phyloP scores from a whole-genome alignment of 495 filamentous ascomycete genomes.

The Penicillium paxilli region DNA sequence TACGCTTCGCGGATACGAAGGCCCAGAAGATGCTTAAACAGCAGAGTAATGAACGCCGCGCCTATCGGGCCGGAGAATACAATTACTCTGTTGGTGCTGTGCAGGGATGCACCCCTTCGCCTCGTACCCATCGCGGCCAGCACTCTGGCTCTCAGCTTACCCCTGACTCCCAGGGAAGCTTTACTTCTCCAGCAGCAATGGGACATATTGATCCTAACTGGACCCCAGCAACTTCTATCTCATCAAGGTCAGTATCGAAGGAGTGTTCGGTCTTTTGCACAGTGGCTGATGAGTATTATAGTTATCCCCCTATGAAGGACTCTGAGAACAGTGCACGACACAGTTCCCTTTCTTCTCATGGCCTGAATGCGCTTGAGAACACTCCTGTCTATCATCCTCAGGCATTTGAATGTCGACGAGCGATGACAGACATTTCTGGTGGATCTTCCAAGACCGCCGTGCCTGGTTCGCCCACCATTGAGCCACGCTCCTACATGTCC shows the following conservation, averaged over 20 bases:
- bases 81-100: slow-evolving; percentile 60
- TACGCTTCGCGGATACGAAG: slow-evolving; percentile 95
- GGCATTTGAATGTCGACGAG: slow-evolving; percentile 22
- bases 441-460: slow-evolving; percentile 35
- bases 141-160: slow-evolving; percentile 36
- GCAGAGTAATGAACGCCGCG: slow-evolving; percentile 85
- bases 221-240: slow-evolving; percentile 52
- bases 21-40: slow-evolving; percentile 95
- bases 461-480: slow-evolving; percentile 24
- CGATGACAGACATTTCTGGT: slow-evolving; percentile 31
- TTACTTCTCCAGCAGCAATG: slow-evolving; percentile 41
- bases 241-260: slow-evolving; percentile 45
- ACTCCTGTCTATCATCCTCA: slow-evolving; percentile 32
- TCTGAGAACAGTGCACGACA: slow-evolving; percentile 27
- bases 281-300: slow-evolving; percentile 15
- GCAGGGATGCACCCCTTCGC: slow-evolving; percentile 44
- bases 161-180: slow-evolving; percentile 43
- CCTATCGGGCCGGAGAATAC: slow-evolving; percentile 94
- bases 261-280: no score
- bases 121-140: slow-evolving; percentile 32
- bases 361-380: slow-evolving; percentile 29
- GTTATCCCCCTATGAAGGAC: slow-evolving; percentile 39
- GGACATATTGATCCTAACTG: slow-evolving; percentile 39
- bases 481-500: slow-evolving; percentile 25
- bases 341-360: slow-evolving; percentile 32